Base-by-base conservation (phyloP, 768 basidiomycete genomes). In the Collybia nuda region DNA sequence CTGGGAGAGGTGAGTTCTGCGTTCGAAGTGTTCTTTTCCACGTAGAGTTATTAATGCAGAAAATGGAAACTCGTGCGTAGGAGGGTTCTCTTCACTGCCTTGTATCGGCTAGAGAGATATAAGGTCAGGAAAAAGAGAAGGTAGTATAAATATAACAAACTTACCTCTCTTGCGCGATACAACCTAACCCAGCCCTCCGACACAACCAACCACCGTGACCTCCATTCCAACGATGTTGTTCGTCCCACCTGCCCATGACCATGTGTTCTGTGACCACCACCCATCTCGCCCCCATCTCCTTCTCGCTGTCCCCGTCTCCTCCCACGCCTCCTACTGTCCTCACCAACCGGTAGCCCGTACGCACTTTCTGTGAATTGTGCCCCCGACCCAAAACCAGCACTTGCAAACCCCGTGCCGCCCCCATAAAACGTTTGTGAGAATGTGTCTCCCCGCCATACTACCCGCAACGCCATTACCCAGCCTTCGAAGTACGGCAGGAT, bases 171-270 rank as follows among this genome's bases (percentile, higher is more conserved):
- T 21, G 77, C 72, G 57, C 77, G 81, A 57, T 72, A 81, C 14
- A 89, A 60, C 44, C 66, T 72, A n/a, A 89, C 62, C 18, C 71
- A 58, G 0, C 83, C 85, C 19, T 81, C 76, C 47, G 74, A 69
- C 23, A 89, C 75, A n/a, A 86, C 70, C 39, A 82, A 69, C 80
- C 83, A 86, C 3, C 83, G 67, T 15, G 80, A 72, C 38, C 77
- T 74, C 87, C 87, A 89, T 44, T 85, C 85, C 7, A 80, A 52
- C 50, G 73, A 74, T 55, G 59, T 58, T 54, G 52, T 62, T 48
- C 24, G 42, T 58, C 35, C 19, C 46, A 32, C 38, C 37, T 36
- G n/a, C n/a, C n/a, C n/a, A n/a, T n/a, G n/a, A n/a, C 37, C 32
- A 39, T 54, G 8, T 38, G 41, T 36, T 47, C 29, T 26, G 24